Conservation (phyloP, 2,329 filamentous ascomycete species). For the Curvularia sp. region DNA sequence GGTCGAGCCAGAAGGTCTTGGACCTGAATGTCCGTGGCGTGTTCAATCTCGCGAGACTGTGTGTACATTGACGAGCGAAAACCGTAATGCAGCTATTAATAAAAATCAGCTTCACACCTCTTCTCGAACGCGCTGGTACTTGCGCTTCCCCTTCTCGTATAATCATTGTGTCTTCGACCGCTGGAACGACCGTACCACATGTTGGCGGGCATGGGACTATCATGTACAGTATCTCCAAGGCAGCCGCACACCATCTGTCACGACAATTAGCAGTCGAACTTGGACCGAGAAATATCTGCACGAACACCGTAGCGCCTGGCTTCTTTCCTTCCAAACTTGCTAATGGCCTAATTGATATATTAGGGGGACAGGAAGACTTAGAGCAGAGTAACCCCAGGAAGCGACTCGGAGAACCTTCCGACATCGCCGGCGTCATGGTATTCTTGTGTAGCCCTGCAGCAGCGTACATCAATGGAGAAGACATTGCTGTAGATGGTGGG, state of each 20-base stretch:
- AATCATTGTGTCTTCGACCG: conserved; percentile 48
- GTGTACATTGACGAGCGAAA: conserved; percentile 3
- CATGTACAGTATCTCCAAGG: conserved; percentile 52
- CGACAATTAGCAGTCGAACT: conserved; percentile 51
- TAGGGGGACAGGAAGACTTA: conserved; percentile 53
- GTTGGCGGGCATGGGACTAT: conserved; percentile 50
- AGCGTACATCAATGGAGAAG: conserved; percentile 43
- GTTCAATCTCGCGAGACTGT: conserved; percentile 50
- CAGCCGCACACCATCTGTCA: conserved; percentile 49
- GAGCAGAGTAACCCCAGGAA: conserved; percentile 42
- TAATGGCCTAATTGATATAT: conserved; percentile 47
- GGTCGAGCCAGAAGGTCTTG: conserved; percentile 46
- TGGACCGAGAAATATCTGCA: conserved; percentile 50
- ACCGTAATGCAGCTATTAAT: neutral
- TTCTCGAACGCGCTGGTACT: conserved; percentile 45
- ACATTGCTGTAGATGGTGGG: conserved; percentile 44
- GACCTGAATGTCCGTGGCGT: conserved; percentile 52
- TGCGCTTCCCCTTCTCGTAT: conserved; percentile 47
- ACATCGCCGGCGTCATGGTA: conserved; percentile 50
- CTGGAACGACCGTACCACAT: conserved; percentile 48
- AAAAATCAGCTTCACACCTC: conserved; percentile 40
- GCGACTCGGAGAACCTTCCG: conserved; percentile 44
- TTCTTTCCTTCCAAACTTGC: conserved; percentile 51
- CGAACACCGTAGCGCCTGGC: conserved; percentile 50
- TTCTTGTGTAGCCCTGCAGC: conserved; percentile 43